Evolutionary conservation across 2,329 filamentous ascomycete species (phyloP).

Genomic region (Pseudocercospora musae): DNA sequence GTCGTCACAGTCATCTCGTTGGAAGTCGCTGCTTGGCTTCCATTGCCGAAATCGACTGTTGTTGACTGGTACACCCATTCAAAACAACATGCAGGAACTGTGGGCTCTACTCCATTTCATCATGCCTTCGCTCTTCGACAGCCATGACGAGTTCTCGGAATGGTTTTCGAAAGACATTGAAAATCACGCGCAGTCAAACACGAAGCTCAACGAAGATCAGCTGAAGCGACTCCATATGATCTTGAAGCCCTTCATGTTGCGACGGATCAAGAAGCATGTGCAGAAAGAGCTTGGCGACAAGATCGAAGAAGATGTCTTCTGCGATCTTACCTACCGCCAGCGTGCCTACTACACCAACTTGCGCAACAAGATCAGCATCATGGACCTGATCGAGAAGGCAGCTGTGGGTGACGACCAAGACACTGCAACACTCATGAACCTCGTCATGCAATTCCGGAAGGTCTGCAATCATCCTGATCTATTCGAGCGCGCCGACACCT

Average conservation of each 20-base stretch:
- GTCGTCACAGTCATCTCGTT: constrained; percentile 90
- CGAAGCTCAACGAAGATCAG: constrained; percentile 98
- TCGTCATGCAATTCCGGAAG: constrained; percentile 99
- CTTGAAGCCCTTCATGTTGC: constrained; percentile 97
- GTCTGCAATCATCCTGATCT: constrained; percentile 98
- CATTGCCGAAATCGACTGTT: constrained; percentile 92
- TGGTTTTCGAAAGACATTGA: constrained; percentile 97
- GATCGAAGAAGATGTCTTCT: constrained; percentile 95
- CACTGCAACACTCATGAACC: constrained; percentile 94
- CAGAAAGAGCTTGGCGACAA: constrained; percentile 99
- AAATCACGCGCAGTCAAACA: constrained; percentile 96
- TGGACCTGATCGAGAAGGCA: constrained; percentile 97
- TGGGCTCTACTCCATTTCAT: constrained; percentile 99
- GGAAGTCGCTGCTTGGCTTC: constrained; percentile 93
- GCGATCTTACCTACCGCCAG: constrained; percentile 93
- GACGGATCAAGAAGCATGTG: constrained; percentile 98
- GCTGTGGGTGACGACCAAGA: constrained; percentile 92
- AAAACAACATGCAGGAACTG: constrained; percentile 99
- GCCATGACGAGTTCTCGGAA: constrained; percentile 86
- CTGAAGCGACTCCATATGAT: constrained; percentile 98
- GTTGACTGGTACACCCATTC: constrained; percentile 93
- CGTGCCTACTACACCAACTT: constrained; percentile 89
- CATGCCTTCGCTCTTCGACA: constrained; percentile 98
- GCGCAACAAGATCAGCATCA: constrained; percentile 95
- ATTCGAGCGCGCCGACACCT: constrained; percentile 90